A percentile compares a stretch with the other conserved stretches of the same genome.
These are phyloP conservation scores for Plasmodiophora brassicae DNA, from an alignment of 208 protist species.

Conservation along the genomic window DNA sequence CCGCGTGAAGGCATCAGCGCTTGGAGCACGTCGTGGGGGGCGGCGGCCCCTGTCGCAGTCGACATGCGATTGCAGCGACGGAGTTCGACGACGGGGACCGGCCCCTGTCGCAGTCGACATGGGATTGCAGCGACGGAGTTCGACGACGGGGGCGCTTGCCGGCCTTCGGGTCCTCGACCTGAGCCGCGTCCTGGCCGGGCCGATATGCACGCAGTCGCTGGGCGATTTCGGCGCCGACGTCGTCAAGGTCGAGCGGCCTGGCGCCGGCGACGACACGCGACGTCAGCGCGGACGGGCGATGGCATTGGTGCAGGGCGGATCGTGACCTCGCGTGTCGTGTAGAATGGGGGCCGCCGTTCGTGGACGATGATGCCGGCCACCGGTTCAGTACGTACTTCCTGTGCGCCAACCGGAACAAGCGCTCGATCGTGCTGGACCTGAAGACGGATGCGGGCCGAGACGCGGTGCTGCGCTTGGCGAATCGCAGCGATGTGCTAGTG, in stretches of 20 bases:
- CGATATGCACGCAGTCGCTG: constrained; percentile 37
- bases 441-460: neutral
- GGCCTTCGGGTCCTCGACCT: constrained; percentile 47
- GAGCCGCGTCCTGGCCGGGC: constrained; percentile 42
- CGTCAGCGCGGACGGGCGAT: no score
- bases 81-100: no score
- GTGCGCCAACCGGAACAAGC: constrained; percentile 43
- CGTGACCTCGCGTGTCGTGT: no score
- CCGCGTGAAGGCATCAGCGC: no score
- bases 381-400: constrained; percentile 41
- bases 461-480: neutral
- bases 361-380: neutral
- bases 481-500: constrained; percentile 40
- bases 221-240: constrained; percentile 42
- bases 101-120: no score
- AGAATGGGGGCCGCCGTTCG: constrained; percentile 41
- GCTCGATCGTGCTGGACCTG: constrained; percentile 42
- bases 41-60: no score
- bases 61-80: no score
- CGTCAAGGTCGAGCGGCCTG: constrained; percentile 43
- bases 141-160: neutral
- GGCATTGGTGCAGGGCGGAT: no score
- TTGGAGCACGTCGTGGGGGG: no score
- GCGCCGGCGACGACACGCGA: constrained; percentile 43
- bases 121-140: no score